Evolutionary conservation across 129 eudicot species (phyloP).

Genomic region (Flaveria bidentis): DNA sequence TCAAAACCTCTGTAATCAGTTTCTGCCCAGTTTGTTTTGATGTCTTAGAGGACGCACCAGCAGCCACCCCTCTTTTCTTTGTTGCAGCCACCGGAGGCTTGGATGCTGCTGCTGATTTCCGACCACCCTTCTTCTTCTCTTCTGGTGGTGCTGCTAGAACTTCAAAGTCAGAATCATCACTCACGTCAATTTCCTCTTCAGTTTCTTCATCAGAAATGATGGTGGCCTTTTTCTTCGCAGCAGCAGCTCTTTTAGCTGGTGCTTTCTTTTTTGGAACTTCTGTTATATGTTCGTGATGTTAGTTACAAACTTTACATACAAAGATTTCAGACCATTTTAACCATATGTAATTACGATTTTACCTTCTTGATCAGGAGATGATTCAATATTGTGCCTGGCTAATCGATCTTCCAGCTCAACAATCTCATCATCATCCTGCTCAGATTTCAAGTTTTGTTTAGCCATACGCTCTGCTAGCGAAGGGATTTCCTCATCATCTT

Average conservation of each 20-base stretch:
- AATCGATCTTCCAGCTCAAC: conserved; percentile 61
- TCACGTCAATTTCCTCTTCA: conserved; percentile 39
- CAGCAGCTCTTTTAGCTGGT: conserved; percentile 55
- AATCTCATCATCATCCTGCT: conserved; percentile 48
- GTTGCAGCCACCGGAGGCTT: conserved; percentile 54
- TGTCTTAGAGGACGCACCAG: conserved; percentile 20
- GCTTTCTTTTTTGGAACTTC: conserved; percentile 51
- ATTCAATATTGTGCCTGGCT: conserved; percentile 72
- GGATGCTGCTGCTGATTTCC: conserved; percentile 52
- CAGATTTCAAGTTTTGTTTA: conserved; percentile 36
- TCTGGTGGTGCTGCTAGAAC: conserved; percentile 32
- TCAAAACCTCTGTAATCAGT: conserved; percentile 59
- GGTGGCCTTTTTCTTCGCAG: conserved; percentile 49
- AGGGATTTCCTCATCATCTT: conserved; percentile 47
- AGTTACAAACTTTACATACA: not conserved
- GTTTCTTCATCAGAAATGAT: conserved; percentile 54
- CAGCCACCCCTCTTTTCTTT: conserved; percentile 72
- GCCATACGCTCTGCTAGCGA: conserved; percentile 67
- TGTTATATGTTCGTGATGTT: conserved; percentile 9
- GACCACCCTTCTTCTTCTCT: conserved; percentile 57
- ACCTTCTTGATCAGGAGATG: conserved; percentile 88
- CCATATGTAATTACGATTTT: not conserved
- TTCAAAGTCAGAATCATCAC: conserved; percentile 53
- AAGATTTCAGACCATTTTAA: not conserved
- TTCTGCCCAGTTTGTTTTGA: conserved; percentile 45